Conservation (phyloP, 2,329 filamentous ascomycete genomes). For the Cordyceps javanica region DNA sequence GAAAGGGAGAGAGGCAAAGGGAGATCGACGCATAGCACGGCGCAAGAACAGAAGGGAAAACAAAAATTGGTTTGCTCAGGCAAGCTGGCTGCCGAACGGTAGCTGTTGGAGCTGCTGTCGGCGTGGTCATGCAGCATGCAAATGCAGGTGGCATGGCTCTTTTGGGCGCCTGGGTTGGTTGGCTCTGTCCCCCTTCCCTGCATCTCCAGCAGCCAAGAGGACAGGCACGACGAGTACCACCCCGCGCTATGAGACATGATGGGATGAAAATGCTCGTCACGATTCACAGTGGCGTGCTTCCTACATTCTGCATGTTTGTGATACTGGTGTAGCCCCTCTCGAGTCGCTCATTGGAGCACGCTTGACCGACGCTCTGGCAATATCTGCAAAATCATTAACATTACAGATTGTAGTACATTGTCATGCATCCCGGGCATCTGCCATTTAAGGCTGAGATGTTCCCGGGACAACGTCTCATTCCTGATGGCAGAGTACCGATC, state of each 20-base stretch:
- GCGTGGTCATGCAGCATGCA: constrained; percentile 1
- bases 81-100: neutral
- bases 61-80: neutral
- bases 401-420: too few relatives aligned
- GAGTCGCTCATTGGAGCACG: neutral
- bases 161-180: neutral
- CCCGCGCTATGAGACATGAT: neutral
- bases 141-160: neutral
- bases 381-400: neutral
- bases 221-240: neutral
- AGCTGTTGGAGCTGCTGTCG: neutral
- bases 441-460: neutral
- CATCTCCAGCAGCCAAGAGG: neutral
- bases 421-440: neutral
- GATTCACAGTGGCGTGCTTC: neutral
- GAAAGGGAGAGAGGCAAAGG: neutral
- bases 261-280: neutral
- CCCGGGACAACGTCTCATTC: neutral
- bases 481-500: neutral
- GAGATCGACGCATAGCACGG: neutral
- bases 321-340: neutral
- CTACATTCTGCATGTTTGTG: neutral
- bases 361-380: neutral
- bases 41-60: neutral
- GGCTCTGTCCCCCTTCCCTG: neutral